Evolutionary conservation across 2,329 filamentous ascomycete genomes (phyloP).

Genomic region (Xylariaceae sp.): DNA sequence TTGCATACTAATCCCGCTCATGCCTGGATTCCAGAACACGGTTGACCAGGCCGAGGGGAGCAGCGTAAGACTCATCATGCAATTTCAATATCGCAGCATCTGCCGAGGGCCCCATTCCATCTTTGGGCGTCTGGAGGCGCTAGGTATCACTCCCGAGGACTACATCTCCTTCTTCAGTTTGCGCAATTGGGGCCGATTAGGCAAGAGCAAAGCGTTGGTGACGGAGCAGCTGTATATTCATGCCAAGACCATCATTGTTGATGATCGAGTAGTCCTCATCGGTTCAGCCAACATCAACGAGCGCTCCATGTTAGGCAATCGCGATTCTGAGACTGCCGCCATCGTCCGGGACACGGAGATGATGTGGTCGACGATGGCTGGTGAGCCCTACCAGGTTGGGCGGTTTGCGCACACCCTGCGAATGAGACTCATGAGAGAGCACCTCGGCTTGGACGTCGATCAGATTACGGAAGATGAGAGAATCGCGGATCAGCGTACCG

Average conservation of each 20-base stretch:
- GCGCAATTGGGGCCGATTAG: conserved; percentile 87
- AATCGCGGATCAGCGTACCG: conserved; percentile 60
- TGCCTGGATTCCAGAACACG: conserved; percentile 98
- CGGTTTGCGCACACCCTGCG: conserved; percentile 90
- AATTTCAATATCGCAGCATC: conserved; percentile 94
- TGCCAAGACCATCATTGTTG: conserved; percentile 93
- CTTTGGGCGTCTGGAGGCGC: conserved; percentile 75
- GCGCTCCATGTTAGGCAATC: conserved; percentile 84
- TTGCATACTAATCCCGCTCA: conserved; percentile 84
- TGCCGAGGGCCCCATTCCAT: conserved; percentile 90
- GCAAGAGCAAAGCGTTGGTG: conserved; percentile 73
- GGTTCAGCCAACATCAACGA: conserved; percentile 99
- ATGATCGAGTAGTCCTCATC: conserved; percentile 89
- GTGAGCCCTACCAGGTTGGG: conserved; percentile 82
- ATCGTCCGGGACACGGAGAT: conserved; percentile 91
- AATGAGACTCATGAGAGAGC: conserved; percentile 92
- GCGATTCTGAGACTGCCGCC: conserved; percentile 89
- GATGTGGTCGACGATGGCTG: conserved; percentile 87
- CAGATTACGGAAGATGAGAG: conserved; percentile 79
- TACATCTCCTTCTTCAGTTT: conserved; percentile 95
- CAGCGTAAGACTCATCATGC: conserved; percentile 91
- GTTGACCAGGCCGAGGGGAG: conserved; percentile 92
- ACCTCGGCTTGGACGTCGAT: conserved; percentile 93
- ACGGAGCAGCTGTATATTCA: conserved; percentile 98
- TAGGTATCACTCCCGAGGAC: conserved; percentile 85